Base-by-base conservation (phyloP, 2,329 filamentous ascomycete species). In the Seiridium cupressi region DNA sequence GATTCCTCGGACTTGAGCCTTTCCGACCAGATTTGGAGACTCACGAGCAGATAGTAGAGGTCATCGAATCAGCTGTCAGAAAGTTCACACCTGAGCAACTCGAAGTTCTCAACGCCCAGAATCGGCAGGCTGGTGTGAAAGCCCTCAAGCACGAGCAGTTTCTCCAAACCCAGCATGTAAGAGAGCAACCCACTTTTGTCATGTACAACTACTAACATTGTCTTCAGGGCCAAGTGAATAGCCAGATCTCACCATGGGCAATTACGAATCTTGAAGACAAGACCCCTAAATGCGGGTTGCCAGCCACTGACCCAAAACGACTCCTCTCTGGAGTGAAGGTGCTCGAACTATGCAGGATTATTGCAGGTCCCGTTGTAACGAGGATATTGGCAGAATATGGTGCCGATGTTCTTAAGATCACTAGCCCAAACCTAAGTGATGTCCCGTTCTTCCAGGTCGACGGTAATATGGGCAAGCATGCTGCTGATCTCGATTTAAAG, bases 401-500 rank as follows among this genome's bases (percentile, higher is more conserved):
- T 2, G 90, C 90, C 8, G 84, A 88, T 59, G 89, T 93, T 1
- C 79, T 93, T 64, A 89, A 91, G 66, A 80, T 92, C 49, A 92
- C 89, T 2, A 85, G 84, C 5, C 84, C 87, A 0, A 77, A 84
- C 51, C 78, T 92, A 31, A 84, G 85, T 4, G 89, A 91, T 62
- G 85, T 91, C 1, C 87, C 87, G 0, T 88, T 89, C 72, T 90
- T 90, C 73, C 88, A 91, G 65, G 82, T 90, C 1, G 89, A 91
- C 64, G 85, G 87, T 9, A 91, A 91, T 69, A 85, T 87, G 68
- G 89, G 89, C 34, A 92, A 92, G 70, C 87, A 87, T 62, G 81
- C 86, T 1, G 79, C 81, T 1, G 84, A 88, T 18, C 74, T 92
- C 3, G 82, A 91, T 62, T 77, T 91, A 5, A 86, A 86, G 64